Evolutionary conservation across 2,329 filamentous ascomycete species (phyloP).

Genomic region (Kalmusia sp.): DNA sequence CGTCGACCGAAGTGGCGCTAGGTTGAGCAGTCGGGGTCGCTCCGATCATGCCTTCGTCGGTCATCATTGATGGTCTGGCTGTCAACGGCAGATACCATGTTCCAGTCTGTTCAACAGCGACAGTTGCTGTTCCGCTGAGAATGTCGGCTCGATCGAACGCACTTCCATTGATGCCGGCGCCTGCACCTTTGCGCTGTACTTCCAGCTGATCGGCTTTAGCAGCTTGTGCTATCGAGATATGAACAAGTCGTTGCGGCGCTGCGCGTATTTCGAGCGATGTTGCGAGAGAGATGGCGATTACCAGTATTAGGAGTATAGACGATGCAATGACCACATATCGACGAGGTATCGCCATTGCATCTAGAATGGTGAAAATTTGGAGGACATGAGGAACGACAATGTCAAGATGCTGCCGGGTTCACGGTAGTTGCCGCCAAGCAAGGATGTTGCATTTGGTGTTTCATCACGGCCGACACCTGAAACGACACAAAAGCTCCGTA

Average conservation of each 20-base stretch:
- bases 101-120: constrained; percentile 18
- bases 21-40: constrained; percentile 22
- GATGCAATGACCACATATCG: constrained; percentile 31
- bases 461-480: constrained; percentile 12
- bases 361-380: not conserved
- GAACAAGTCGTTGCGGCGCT: constrained; percentile 27
- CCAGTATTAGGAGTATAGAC: constrained; percentile 32
- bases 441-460: constrained; percentile 15
- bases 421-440: constrained; percentile 12
- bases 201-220: constrained; percentile 27
- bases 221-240: constrained; percentile 34
- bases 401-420: constrained; percentile 4
- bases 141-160: constrained; percentile 38
- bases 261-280: constrained; percentile 37
- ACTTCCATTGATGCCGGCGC: constrained; percentile 36
- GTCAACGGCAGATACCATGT: constrained; percentile 15
- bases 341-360: constrained; percentile 27
- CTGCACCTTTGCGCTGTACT: constrained; percentile 20
- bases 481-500: constrained; percentile 9
- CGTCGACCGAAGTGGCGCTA: constrained; percentile 23
- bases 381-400: not conserved
- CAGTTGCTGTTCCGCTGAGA: constrained; percentile 25
- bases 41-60: constrained; percentile 34
- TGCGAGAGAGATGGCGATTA: constrained; percentile 37
- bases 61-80: constrained; percentile 21